Evolutionary conservation across 2,329 filamentous ascomycete genomes (phyloP).

Genomic region (Alternaria alternata): DNA sequence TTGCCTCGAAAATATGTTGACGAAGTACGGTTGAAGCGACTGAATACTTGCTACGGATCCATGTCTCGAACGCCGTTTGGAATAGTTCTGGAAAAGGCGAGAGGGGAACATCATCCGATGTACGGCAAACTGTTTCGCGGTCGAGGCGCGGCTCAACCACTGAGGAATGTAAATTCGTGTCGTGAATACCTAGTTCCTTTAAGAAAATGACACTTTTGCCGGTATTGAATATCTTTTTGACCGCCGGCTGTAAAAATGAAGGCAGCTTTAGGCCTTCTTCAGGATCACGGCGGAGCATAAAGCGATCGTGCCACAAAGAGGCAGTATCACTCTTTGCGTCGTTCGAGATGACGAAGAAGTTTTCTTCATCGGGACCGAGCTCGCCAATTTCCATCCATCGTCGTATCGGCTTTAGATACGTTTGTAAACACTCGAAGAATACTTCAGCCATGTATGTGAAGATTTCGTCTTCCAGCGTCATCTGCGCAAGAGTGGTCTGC

Average conservation of each 20-base stretch:
- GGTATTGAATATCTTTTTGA: slow-evolving; percentile 78
- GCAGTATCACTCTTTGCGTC: slow-evolving; percentile 65
- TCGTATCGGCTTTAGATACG: slow-evolving; percentile 81
- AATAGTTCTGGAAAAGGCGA: slow-evolving; percentile 80
- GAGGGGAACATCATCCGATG: slow-evolving; percentile 54
- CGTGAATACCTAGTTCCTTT: slow-evolving; percentile 70
- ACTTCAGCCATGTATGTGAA: slow-evolving; percentile 72
- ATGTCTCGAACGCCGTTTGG: slow-evolving; percentile 72
- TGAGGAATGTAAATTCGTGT: slow-evolving; percentile 21
- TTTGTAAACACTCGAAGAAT: slow-evolving; percentile 82
- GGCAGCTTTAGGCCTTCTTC: slow-evolving; percentile 73
- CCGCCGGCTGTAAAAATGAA: slow-evolving; percentile 74
- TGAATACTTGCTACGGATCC: slow-evolving; percentile 78
- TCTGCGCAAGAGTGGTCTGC: slow-evolving; percentile 72
- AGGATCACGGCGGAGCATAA: slow-evolving; percentile 68
- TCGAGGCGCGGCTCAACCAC: slow-evolving; percentile 55
- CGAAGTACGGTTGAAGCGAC: slow-evolving; percentile 73
- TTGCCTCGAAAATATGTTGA: slow-evolving; percentile 71
- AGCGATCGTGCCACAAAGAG: slow-evolving; percentile 80
- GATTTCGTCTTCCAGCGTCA: slow-evolving; percentile 67
- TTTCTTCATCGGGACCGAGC: slow-evolving; percentile 69
- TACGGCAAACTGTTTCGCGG: slow-evolving; percentile 65
- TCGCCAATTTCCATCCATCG: slow-evolving; percentile 86
- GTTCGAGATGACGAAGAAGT: slow-evolving; percentile 77
- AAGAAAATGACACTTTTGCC: slow-evolving; percentile 90